Base-by-base conservation (phyloP, 805 yeast species). In the Kregervanrija delftensis region DNA sequence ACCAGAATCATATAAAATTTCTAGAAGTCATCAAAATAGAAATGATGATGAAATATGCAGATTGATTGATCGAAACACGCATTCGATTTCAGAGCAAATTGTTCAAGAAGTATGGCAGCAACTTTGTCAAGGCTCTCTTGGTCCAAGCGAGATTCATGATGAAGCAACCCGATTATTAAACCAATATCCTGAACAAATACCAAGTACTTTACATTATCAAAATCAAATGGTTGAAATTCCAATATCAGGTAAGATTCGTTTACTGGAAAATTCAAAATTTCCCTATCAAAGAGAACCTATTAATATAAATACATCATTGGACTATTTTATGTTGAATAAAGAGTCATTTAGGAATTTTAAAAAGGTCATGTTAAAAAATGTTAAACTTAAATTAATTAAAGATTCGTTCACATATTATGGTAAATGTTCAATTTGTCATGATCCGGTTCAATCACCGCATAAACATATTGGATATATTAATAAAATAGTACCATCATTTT, bases 261-360 rank as follows among this genome's bases (percentile, higher is more conserved):
- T 49, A 12, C 5, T 35, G 2, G 31, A 45, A 22, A 45, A 50
- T 35, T 12, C 38, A 11, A 50, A 46, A 11, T 50, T 50, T 28
- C 53, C 53, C 2, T 50, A 41, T 40, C 32, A 38, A n/a, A 43
- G 53, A 30, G 53, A 50, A 40, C 53, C 53, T 2, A 42, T 45
- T 33, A 45, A 46, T 30, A 48, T 50, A n/a, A 41, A 45, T 16
- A 35, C 48, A 2, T 35, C 41, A 8, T 15, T 42, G 5, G 42
- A 35, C 9, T 31, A 43, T 11, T 50, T 50, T 30, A 11, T 39
- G 1, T 37, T 35, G 2, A 50, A 50, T 40, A 12, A 36, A 15
- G 2, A 14, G 4, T 45, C 37, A n/a, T 50, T 44, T 30, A 45
- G 11, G 13, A 32, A 35, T 37, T 50, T 50, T 13, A 50, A 41